phyloP scores from a whole-genome alignment of 805 yeast species.

The Hanseniaspora nectarophila region DNA sequence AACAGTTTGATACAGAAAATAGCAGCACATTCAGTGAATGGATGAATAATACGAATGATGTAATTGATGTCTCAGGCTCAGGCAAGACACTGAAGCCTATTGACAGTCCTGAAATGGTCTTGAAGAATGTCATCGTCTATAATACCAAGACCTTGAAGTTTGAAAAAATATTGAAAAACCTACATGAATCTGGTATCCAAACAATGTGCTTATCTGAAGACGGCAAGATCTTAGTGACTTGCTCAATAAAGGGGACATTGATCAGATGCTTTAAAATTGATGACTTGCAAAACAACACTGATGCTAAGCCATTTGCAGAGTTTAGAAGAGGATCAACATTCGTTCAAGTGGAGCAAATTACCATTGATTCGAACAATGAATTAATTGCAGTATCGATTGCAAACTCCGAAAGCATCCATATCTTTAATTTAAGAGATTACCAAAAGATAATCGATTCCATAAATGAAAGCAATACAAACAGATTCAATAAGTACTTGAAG shows the following conservation, averaged over 20 bases:
- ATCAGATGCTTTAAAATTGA: slow-evolving; percentile 51
- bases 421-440: slow-evolving; percentile 53
- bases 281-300: slow-evolving; percentile 27
- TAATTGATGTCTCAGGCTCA: neutral
- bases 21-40: neutral
- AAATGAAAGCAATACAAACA: neutral
- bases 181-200: slow-evolving; percentile 26
- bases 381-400: slow-evolving; percentile 64
- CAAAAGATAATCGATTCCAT: neutral
- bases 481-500: slow-evolving; percentile 10
- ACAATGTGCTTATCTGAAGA: slow-evolving; percentile 40
- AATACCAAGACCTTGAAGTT: slow-evolving; percentile 68
- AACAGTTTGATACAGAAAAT: slow-evolving; percentile 2
- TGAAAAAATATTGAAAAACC: slow-evolving; percentile 35
- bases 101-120: slow-evolving; percentile 9
- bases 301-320: slow-evolving; percentile 31
- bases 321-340: slow-evolving; percentile 67
- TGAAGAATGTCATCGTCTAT: slow-evolving; percentile 50
- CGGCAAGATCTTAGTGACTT: slow-evolving; percentile 52
- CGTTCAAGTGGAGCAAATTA: slow-evolving; percentile 54
- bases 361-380: slow-evolving; percentile 50
- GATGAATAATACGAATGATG: neutral
- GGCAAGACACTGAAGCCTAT: slow-evolving; percentile 4
- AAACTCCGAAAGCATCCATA: slow-evolving; percentile 80
- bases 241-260: slow-evolving; percentile 61